phyloP scores from a whole-genome alignment of 768 basidiomycete species.

The Tricholoma terreum region DNA sequence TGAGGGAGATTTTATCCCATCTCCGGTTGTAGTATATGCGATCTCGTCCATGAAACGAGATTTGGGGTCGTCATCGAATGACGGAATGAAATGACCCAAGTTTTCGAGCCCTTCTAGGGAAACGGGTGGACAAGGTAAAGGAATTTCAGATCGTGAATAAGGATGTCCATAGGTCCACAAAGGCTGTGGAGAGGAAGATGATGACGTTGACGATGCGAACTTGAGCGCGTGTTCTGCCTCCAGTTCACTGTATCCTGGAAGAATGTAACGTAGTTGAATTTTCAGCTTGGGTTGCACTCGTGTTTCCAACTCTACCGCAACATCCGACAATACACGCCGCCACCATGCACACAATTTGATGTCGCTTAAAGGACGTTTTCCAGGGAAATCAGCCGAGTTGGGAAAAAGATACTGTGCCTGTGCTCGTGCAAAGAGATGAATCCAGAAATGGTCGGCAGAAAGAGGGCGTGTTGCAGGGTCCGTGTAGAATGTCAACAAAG shows the following conservation, averaged over 20 bases:
- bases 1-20: constrained; percentile 52
- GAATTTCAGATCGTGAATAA: constrained; percentile 55
- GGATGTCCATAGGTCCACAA: constrained; percentile 81
- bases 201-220: constrained; percentile 28
- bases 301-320: constrained; percentile 41
- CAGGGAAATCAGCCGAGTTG: constrained; percentile 66
- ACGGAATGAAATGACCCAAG: constrained; percentile 78
- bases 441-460: constrained; percentile 56
- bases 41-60: constrained; percentile 91
- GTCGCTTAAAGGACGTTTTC: constrained; percentile 77
- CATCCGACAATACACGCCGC: constrained; percentile 68
- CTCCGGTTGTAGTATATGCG: constrained; percentile 63
- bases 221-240: constrained; percentile 65
- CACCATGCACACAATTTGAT: constrained; percentile 89
- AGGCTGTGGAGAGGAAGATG: constrained; percentile 12
- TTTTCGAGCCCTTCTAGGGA: constrained; percentile 31
- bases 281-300: constrained; percentile 25
- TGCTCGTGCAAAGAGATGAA: constrained; percentile 88
- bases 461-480: constrained; percentile 63
- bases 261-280: constrained; percentile 52
- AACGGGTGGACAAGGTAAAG: constrained; percentile 39
- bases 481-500: constrained; percentile 63
- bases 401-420: constrained; percentile 94
- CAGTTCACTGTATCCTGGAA: constrained; percentile 66
- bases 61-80: constrained; percentile 97